Evolutionary conservation across 1,284 basidiomycete genomes (phyloP).

Genomic region (Leucoagaricus sp.): DNA sequence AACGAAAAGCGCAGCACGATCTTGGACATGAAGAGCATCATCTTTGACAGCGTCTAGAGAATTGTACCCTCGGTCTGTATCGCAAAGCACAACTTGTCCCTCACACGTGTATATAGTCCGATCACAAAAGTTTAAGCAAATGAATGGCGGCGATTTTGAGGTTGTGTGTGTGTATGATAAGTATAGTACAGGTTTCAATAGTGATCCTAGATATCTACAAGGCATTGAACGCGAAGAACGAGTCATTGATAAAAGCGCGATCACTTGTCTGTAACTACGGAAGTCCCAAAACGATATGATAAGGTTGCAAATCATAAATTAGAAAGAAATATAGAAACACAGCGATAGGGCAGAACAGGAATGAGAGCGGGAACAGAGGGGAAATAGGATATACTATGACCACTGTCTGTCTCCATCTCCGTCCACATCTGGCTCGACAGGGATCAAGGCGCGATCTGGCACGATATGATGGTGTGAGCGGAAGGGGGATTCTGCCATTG

Average conservation of each 20-base stretch:
- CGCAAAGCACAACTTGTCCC: background rate
- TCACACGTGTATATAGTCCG: background rate
- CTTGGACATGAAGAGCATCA: background rate
- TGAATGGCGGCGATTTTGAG: background rate
- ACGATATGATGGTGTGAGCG: constrained; percentile 28
- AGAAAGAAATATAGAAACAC: background rate
- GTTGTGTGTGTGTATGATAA: background rate
- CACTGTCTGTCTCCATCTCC: constrained; percentile 10
- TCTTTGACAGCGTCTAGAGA: background rate
- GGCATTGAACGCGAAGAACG: background rate
- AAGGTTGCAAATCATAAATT: constrained; percentile 9
- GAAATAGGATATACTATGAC: constrained; percentile 3
- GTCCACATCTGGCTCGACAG: constrained; percentile 16
- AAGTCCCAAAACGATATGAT: constrained; percentile 8
- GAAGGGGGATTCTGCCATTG: constrained; percentile 42
- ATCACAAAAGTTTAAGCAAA: background rate
- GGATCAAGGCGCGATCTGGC: constrained; percentile 24
- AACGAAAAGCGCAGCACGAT: background rate
- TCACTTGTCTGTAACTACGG: background rate
- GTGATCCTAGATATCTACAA: constrained; percentile 7
- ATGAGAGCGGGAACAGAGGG: background rate
- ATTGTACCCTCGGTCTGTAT: background rate
- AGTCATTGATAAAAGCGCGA: background rate
- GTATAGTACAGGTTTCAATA: constrained; percentile 13
- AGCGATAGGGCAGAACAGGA: background rate